Base-by-base conservation (phyloP, 129 eudicot genomes). In the Helianthus tuberosus region DNA sequence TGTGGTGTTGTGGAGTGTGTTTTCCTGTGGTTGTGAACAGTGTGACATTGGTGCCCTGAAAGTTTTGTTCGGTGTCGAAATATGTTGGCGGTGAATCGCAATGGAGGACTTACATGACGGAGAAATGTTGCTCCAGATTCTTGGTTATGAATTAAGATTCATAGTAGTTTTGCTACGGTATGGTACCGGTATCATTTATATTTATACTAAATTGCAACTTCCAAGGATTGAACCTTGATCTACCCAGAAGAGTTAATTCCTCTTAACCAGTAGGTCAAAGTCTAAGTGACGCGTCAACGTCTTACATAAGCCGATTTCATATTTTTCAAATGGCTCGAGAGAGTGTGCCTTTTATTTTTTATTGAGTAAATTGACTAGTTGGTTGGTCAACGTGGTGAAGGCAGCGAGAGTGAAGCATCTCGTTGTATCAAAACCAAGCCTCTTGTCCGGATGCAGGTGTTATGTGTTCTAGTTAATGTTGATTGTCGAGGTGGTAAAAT, bases 371-470 rank as follows among this genome's bases (percentile, higher is more conserved):
- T 87, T 66, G 92, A 87, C 71, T 87, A 89, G 55, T 77, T 87
- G 72, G 81, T 79, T 67, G 92, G 92, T 51, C 92, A 87, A 71
- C 89, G 87, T 57, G 92, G 92, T 63, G 92, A 87, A 82, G 92
- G 92, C 25, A 87, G 82, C 39, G 92, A 87, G 74, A 87, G 92
- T 73, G 92, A 87, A 82, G 92, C 92, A 41, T 87, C 89, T 41
- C 81, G 92, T 6, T 89, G 87, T 76, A 87, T 87, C 52, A 87
- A 87, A 73, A 87, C 92, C 11, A 89, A 87, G 69, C 89, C 84
- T 75, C 87, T 87, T 71, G 92, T 87, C n/a, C 89, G 84, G 62
- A 87, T 87, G 92, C 92, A 87, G 89, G 89, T 87, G 63, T 71
- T 89, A 87, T 87, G 89, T 87, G 63, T 71, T 36, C 53, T 64